Percentiles rank a stretch among this genome's conserved stretches.
These are phyloP conservation scores for Coemansia sp. DNA, from an alignment of 192 early-diverging fungal species.

Conservation along the genomic window DNA sequence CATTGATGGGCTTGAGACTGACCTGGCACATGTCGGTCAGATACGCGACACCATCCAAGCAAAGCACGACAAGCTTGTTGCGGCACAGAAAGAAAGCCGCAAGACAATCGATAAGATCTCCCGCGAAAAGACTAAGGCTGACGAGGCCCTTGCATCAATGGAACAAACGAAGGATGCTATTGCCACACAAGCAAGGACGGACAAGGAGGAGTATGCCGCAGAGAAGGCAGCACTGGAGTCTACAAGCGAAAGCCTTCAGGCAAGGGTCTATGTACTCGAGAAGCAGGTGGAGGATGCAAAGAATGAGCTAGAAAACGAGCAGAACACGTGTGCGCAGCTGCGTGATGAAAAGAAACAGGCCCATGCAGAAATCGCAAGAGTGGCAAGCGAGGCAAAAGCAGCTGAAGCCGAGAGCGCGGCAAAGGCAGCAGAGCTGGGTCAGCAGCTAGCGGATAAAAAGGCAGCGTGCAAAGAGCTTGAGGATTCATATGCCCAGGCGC, in stretches of 20 bases:
- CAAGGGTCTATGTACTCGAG: constrained; percentile 6
- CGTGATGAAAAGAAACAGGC: constrained; percentile 8
- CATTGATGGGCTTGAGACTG: constrained; percentile 28
- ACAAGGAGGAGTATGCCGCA: constrained; percentile 6
- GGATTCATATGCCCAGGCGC: constrained; percentile 15
- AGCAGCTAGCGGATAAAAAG: constrained; percentile 19
- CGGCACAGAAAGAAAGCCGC: constrained; percentile 24
- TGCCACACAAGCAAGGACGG: constrained; percentile 13
- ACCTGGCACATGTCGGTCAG: constrained; percentile 27
- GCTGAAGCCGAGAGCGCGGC: constrained; percentile 16
- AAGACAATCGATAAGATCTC: constrained; percentile 14
- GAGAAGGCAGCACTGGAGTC: constrained; percentile 18
- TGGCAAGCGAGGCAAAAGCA: not conserved
- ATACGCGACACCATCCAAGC: constrained; percentile 40
- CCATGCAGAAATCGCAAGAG: constrained; percentile 9
- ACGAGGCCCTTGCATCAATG: constrained; percentile 11
- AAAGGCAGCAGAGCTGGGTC: constrained; percentile 6
- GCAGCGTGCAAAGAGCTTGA: constrained; percentile 16
- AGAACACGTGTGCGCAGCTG: constrained; percentile 10
- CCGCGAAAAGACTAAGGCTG: constrained; percentile 1
- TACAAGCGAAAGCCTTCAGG: constrained; percentile 8
- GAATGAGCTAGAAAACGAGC: constrained; percentile 12
- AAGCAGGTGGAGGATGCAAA: constrained; percentile 2
- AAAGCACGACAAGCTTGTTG: constrained; percentile 34
- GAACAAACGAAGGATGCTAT: constrained; percentile 10